Evolutionary conservation across 306 rosid species (phyloP).

Genomic region (Hippophae rhamnoides): DNA sequence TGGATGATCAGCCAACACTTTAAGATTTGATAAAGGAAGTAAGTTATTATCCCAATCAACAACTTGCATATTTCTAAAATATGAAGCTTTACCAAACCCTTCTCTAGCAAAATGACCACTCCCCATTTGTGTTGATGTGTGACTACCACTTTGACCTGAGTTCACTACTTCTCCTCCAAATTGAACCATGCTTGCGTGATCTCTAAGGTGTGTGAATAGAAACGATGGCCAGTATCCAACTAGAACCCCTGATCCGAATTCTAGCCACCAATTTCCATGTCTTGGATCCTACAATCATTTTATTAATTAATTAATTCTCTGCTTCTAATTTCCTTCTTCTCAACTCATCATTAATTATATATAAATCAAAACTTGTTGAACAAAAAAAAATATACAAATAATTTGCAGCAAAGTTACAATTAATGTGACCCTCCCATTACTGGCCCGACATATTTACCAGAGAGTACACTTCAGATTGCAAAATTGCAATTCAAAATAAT

Average conservation of each 20-base stretch:
- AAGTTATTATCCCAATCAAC: conserved; percentile 91
- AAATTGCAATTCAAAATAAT: too few relatives aligned
- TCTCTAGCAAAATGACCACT: conserved; percentile 86
- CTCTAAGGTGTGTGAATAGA: conserved; percentile 61
- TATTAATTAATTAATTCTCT: too few relatives aligned
- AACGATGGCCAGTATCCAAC: conserved; percentile 96
- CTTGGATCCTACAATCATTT: conserved; percentile 58
- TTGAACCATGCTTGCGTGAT: conserved; percentile 87
- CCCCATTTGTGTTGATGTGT: conserved; percentile 89
- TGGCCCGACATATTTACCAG: too few relatives aligned
- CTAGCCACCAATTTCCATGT: conserved; percentile 97
- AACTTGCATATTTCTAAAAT: conserved; percentile 69
- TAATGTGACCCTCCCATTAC: too few relatives aligned
- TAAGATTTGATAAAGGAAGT: conserved; percentile 57
- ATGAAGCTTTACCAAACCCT: conserved; percentile 82
- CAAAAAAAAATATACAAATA: too few relatives aligned
- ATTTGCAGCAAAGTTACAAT: too few relatives aligned
- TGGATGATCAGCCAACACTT: conserved; percentile 87
- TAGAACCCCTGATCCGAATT: conserved; percentile 61
- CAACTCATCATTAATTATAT: too few relatives aligned
- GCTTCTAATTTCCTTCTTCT: too few relatives aligned
- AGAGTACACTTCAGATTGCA: too few relatives aligned
- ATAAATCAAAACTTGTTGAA: too few relatives aligned
- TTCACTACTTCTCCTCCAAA: conserved; percentile 91
- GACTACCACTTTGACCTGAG: conserved; percentile 46